Base-by-base conservation (phyloP, 2,329 filamentous ascomycete species). In the Penicillium olsonii region DNA sequence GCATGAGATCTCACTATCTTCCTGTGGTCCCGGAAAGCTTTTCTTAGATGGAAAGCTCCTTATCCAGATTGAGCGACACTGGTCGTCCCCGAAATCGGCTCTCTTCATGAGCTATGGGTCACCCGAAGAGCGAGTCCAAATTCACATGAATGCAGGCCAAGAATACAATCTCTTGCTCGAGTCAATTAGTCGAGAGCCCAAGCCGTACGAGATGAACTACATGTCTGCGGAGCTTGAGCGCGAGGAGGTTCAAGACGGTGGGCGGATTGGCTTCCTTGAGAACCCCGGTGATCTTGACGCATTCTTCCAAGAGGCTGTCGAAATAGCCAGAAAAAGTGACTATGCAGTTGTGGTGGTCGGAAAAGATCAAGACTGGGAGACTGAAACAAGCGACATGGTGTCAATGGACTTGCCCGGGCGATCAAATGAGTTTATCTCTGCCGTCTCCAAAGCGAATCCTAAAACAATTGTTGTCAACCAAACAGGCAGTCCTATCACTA, bases 381-480 rank as follows among this genome's bases (percentile, higher is more conserved):
- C 29, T 6, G 29, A 31, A 14, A n/a, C 12, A 4, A 12, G 14
- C 5, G 29, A 31, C 6, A 31, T 31, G 5, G 12, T 31, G 11
- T 31, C 29, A 3, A n/a, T 31, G 5, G 29, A 15, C 12, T 31
- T 31, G 6, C 29, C 29, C 29, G 29, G 29, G 8, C 22, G 22
- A 24, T 24, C 22, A 8, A 24, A 24, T 8, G 22, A 72, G 40
- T 72, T 80, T 27, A 84, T 90, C 51, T 61, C 75, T 5, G 78
- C 80, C 2, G 80, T 89, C 0, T 74, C 80, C 5, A 73, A 75
- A 0, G 82, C 78, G 1, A 88, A 88, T 62, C 72, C 81, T 5
- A 82, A 82, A 38, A 85, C 84, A 0, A 79, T 82, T 1, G 80
- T 90, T 1, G 83, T 89, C 1, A 82, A 86, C 63, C 86, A 88